Evolutionary conservation across 768 basidiomycete species (phyloP), one percentile per base, ranked within the genome.

Genomic region (Hypsizygus marmoreus): DNA sequence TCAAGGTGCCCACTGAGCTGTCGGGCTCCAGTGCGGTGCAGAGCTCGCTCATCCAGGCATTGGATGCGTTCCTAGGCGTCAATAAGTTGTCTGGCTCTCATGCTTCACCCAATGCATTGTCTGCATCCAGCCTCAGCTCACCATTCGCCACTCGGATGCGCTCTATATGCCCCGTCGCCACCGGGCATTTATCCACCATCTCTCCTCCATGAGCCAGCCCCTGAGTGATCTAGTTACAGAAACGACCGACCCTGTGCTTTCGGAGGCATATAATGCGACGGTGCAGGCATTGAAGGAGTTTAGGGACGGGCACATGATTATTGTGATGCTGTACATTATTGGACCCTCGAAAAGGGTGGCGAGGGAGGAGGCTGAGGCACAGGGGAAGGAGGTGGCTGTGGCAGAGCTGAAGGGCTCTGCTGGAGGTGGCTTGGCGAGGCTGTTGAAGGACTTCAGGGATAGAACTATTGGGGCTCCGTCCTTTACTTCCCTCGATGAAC

Each of bases 401-500:
- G 16, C 6, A 9, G 44, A 51, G 14, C 10, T 52, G 23, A 47
- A 44, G 25, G 51, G 51, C 8, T 52, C 46, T 5, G 42, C 41
- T 10, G 45, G 51, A n/a, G 41, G 41, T 28, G 41, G 47, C 23
- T 24, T 47, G 14, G 36, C 51, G 4, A 29, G 40, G 6, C 31
- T 46, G 26, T 39, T 46, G 16, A 46, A 46, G 37, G 45, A 46
- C n/a, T 46, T 36, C 25, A 36, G 44, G 35, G n/a, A n/a, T n/a
- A n/a, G n/a, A n/a, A n/a, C n/a, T n/a, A n/a, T n/a, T n/a, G n/a
- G n/a, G n/a, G n/a, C n/a, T n/a, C n/a, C n/a, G n/a, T n/a, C n/a
- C n/a, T n/a, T n/a, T n/a, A n/a, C n/a, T n/a, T n/a, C n/a, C n/a
- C n/a, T n/a, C n/a, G n/a, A n/a, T n/a, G n/a, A n/a, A n/a, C n/a